A percentile compares a stretch with the other conserved stretches of the same genome.
phyloP scores from a whole-genome alignment of 768 basidiomycete genomes.

The Boletus tomentosulus region DNA sequence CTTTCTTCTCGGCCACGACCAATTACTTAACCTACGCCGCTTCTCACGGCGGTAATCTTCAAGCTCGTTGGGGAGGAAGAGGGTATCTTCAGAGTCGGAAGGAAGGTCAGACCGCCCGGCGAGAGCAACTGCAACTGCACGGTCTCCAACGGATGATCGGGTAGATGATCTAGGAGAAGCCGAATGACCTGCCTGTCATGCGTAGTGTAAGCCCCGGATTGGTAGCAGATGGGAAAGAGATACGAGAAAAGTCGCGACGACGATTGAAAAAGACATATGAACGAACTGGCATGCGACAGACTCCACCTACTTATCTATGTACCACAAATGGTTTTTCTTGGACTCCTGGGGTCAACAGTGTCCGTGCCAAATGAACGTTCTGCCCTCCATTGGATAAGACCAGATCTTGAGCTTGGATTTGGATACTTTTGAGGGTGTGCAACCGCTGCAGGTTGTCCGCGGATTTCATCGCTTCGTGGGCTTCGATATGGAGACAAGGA shows the following conservation, averaged over 20 bases:
- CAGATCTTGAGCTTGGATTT: constrained; percentile 22
- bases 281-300: constrained; percentile 18
- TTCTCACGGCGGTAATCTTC: constrained; percentile 68
- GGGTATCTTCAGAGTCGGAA: constrained; percentile 82
- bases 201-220: constrained; percentile 17
- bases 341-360: background rate
- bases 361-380: constrained; percentile 9
- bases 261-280: constrained; percentile 2
- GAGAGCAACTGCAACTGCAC: constrained; percentile 32
- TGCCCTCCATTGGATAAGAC: constrained; percentile 33
- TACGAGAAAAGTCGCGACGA: constrained; percentile 8
- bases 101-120: constrained; percentile 72
- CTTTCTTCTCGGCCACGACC: constrained; percentile 61
- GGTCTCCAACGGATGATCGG: constrained; percentile 7
- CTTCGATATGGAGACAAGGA: constrained; percentile 51
- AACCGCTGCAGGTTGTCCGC: constrained; percentile 42
- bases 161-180: constrained; percentile 59
- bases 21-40: constrained; percentile 55
- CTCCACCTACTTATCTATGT: constrained; percentile 88
- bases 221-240: constrained; percentile 14
- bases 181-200: constrained; percentile 71
- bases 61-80: constrained; percentile 68
- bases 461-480: constrained; percentile 74
- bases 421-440: constrained; percentile 34
- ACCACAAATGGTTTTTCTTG: constrained; percentile 44